A percentile compares a stretch with the other conserved stretches of the same genome.
phyloP scores from a whole-genome alignment of 2,329 filamentous ascomycete species.

The Cercospora sp. region DNA sequence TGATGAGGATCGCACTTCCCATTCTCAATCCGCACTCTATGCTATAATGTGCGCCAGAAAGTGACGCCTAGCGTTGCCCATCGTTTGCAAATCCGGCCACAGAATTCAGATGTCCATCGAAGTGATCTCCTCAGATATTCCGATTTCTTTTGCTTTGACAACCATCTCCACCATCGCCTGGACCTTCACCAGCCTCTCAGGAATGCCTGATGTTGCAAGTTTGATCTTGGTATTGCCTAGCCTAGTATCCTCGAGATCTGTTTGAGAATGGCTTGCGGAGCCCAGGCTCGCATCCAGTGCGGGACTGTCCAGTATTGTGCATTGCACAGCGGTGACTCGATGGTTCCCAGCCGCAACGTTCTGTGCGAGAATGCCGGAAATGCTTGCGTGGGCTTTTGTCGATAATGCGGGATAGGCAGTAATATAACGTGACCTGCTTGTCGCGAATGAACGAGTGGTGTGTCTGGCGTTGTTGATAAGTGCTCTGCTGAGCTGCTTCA shows the following conservation, averaged over 20 bases:
- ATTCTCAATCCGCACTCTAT: not conserved
- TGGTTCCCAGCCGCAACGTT: slow-evolving; percentile 6
- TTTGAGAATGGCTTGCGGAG: not conserved
- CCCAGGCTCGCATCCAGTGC: not conserved
- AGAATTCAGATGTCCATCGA: not conserved
- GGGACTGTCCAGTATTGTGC: slow-evolving; percentile 7
- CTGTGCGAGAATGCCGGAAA: slow-evolving; percentile 5
- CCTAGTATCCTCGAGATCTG: slow-evolving; percentile 9
- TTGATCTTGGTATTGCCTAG: not conserved
- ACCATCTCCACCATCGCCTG: slow-evolving; percentile 14
- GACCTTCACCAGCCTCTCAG: slow-evolving; percentile 8
- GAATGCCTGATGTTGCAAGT: not conserved
- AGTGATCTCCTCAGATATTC: not conserved
- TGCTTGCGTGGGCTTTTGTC: not conserved
- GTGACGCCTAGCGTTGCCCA: not conserved
- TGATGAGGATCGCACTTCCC: not conserved
- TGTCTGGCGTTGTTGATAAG: not conserved
- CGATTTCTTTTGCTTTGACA: slow-evolving; percentile 10
- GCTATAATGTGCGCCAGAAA: not conserved
- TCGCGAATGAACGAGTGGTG: not conserved
- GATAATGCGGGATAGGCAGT: not conserved
- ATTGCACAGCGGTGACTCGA: slow-evolving; percentile 9
- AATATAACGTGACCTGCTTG: not conserved
- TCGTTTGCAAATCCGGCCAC: not conserved
- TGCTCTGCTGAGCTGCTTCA: not conserved